Percentiles rank a stretch among this genome's conserved stretches.
These are phyloP conservation scores for Ascochyta pisi DNA, from an alignment of 2,329 filamentous ascomycete genomes.

Conservation along the genomic window DNA sequence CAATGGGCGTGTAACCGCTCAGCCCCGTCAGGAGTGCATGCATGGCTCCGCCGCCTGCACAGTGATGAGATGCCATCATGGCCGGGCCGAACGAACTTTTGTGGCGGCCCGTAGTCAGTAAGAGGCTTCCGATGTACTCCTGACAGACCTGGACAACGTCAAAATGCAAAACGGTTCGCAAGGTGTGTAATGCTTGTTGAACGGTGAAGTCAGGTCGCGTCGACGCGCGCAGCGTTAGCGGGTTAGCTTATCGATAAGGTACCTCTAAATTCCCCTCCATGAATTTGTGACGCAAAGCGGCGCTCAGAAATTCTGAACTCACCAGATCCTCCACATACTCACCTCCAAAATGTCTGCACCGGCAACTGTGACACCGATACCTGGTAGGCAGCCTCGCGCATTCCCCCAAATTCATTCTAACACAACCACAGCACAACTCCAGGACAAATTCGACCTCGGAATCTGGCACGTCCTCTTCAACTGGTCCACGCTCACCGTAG, in stretches of 20 bases:
- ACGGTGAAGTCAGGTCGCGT: too few relatives aligned
- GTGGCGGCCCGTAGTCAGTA: too few relatives aligned
- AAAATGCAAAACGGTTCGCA: too few relatives aligned
- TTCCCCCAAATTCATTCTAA: conserved; percentile 11
- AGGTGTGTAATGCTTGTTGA: too few relatives aligned
- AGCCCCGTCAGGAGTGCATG: too few relatives aligned
- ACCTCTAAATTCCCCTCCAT: background rate
- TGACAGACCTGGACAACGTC: too few relatives aligned
- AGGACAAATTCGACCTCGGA: conserved; percentile 73
- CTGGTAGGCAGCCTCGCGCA: conserved; percentile 5
- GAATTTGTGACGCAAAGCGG: conserved; percentile 19
- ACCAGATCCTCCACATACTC: background rate
- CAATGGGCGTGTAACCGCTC: too few relatives aligned
- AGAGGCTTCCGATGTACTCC: too few relatives aligned
- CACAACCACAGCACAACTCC: conserved; percentile 28
- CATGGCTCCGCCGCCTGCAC: too few relatives aligned
- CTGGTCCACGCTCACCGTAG: conserved; percentile 87
- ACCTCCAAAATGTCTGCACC: conserved; percentile 16
- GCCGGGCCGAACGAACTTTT: too few relatives aligned
- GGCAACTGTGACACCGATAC: conserved; percentile 5
- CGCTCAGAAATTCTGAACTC: conserved; percentile 5
- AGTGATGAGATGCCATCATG: too few relatives aligned
- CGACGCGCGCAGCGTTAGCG: too few relatives aligned
- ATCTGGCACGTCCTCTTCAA: conserved; percentile 84
- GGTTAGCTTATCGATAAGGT: conserved; percentile 14